These are phyloP conservation scores for Pichia kudriavzevii DNA, from an alignment of 1,139 yeast species.

Conservation along the genomic window DNA sequence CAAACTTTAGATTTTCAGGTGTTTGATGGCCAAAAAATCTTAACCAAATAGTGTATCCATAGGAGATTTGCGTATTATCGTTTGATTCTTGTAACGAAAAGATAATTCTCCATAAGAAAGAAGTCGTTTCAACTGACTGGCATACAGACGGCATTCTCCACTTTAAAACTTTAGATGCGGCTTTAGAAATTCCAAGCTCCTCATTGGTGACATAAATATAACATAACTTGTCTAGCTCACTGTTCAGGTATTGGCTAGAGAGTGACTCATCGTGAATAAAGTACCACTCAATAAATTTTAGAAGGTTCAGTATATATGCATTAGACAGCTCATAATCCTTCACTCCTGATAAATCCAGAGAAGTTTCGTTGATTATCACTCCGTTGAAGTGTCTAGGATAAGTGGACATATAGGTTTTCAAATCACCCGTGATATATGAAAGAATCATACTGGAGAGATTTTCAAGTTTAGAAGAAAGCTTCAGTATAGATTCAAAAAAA, in stretches of 20 bases:
- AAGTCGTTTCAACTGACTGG: slow-evolving; percentile 22
- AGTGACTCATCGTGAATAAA: slow-evolving; percentile 16
- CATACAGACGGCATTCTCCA: slow-evolving; percentile 40
- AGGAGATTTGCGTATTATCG: slow-evolving; percentile 32
- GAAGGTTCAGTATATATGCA: slow-evolving; percentile 8
- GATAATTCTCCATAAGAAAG: slow-evolving; percentile 40
- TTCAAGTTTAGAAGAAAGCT: slow-evolving; percentile 13
- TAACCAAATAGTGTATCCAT: slow-evolving; percentile 49
- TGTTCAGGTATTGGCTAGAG: slow-evolving; percentile 1
- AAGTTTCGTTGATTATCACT: slow-evolving; percentile 3
- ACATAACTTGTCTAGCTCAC: slow-evolving; percentile 26
- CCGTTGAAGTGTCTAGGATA: slow-evolving; percentile 17
- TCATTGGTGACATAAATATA: slow-evolving; percentile 30
- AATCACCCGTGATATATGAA: slow-evolving; percentile 5
- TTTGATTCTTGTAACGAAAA: slow-evolving; percentile 30
- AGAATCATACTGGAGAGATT: slow-evolving; percentile 11
- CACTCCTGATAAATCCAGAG: background rate
- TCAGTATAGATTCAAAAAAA: slow-evolving; percentile 12
- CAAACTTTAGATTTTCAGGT: slow-evolving; percentile 18
- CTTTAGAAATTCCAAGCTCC: slow-evolving; percentile 31
- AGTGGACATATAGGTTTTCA: slow-evolving; percentile 5
- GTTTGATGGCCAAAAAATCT: slow-evolving; percentile 35
- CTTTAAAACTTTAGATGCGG: slow-evolving; percentile 35
- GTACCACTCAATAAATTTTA: slow-evolving; percentile 20
- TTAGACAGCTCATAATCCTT: slow-evolving; percentile 8